Evolutionary conservation across 305 asterid species (phyloP).

Genomic region (Fraxinus greggii): DNA sequence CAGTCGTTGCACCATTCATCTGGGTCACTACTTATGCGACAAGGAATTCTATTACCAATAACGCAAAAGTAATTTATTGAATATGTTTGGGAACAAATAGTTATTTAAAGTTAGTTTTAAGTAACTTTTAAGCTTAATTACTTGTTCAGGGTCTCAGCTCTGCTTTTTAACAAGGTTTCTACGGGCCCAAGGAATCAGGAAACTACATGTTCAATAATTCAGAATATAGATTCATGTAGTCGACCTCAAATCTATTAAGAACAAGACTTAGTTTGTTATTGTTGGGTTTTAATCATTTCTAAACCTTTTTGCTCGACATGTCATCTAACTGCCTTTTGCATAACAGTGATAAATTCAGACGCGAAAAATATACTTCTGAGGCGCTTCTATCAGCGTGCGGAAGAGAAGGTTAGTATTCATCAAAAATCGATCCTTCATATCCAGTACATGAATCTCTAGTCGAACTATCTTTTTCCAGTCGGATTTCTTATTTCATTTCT

Average conservation of each 20-base stretch:
- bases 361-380: constrained; percentile 62
- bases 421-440: not conserved
- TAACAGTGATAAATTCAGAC: constrained; percentile 62
- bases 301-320: not conserved
- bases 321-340: constrained; percentile 6
- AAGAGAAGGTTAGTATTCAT: constrained; percentile 59
- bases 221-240: not conserved
- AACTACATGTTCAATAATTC: not conserved
- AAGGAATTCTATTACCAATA: not conserved
- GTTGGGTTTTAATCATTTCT: not conserved
- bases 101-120: not conserved
- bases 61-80: not conserved
- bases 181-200: not conserved
- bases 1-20: not conserved
- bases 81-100: not conserved
- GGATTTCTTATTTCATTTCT: not conserved
- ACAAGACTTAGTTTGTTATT: not conserved
- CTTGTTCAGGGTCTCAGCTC: not conserved
- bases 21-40: not conserved
- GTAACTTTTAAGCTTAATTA: not conserved
- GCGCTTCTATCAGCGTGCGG: constrained; percentile 65
- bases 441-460: not conserved
- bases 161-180: not conserved
- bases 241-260: not conserved
- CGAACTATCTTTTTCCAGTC: not conserved